phyloP scores from a whole-genome alignment of 305 asterid species.

The Petunia hybrid region DNA sequence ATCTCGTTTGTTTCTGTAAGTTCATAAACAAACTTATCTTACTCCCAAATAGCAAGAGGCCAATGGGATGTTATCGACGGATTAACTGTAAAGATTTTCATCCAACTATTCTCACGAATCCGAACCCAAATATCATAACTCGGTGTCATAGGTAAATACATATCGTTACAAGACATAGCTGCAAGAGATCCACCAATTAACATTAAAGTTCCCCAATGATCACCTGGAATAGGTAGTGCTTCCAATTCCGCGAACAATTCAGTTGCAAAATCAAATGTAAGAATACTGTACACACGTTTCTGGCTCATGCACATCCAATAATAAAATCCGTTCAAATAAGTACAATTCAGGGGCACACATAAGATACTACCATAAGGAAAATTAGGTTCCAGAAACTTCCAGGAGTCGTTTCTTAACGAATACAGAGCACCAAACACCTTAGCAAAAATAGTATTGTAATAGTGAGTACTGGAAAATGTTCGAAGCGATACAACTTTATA shows the following conservation, averaged over 20 bases:
- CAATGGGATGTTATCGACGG: neutral
- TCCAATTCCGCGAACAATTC: neutral
- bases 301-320: neutral
- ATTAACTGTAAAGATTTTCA: neutral
- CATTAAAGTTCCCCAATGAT: neutral
- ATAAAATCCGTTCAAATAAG: conserved; percentile 17
- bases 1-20: neutral
- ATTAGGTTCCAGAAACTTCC: conserved; percentile 10
- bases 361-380: neutral
- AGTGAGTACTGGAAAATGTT: neutral
- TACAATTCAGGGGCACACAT: neutral
- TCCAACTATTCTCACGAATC: conserved; percentile 12
- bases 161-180: neutral
- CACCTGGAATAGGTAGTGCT: neutral
- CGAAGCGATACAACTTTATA: neutral
- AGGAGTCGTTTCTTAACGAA: conserved; percentile 15
- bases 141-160: neutral
- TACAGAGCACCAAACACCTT: neutral
- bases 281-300: neutral
- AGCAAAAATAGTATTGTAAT: neutral
- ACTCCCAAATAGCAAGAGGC: conserved; percentile 7
- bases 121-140: neutral
- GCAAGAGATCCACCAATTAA: conserved; percentile 8
- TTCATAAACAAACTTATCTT: neutral
- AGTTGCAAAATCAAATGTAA: conserved; percentile 15